Conservation (phyloP, 2,329 filamentous ascomycete genomes). For the Lithohypha guttulata region DNA sequence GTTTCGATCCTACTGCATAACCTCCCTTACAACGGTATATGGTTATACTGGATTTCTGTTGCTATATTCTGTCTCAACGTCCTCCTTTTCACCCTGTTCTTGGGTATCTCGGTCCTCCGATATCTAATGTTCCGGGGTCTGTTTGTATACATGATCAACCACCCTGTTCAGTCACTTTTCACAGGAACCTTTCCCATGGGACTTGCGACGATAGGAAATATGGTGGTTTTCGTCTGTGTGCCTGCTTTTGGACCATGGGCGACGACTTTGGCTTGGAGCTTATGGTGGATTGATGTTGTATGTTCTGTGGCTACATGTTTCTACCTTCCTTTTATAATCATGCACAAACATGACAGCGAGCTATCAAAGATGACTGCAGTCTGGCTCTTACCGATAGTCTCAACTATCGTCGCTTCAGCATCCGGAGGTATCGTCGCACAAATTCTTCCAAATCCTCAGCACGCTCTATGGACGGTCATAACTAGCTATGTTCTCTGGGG, state of each 20-base stretch:
- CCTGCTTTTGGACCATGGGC: constrained; percentile 48
- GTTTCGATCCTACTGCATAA: constrained; percentile 51
- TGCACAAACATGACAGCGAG: constrained; percentile 30
- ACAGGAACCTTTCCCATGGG: constrained; percentile 59
- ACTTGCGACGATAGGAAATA: constrained; percentile 56
- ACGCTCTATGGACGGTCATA: constrained; percentile 53
- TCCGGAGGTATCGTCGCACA: constrained; percentile 53
- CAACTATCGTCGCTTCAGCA: constrained; percentile 54
- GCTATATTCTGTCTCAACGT: constrained; percentile 51
- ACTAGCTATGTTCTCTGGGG: constrained; percentile 59
- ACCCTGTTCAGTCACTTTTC: constrained; percentile 58
- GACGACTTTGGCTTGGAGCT: constrained; percentile 42
- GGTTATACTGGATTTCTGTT: constrained; percentile 49
- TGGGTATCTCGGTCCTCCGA: constrained; percentile 45
- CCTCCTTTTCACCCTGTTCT: constrained; percentile 38
- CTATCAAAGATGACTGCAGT: constrained; percentile 53
- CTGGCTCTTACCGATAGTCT: constrained; percentile 59
- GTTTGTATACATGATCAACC: constrained; percentile 52
- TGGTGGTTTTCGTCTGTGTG: constrained; percentile 50
- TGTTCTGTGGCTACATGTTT: constrained; percentile 43
- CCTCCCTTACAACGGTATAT: constrained; percentile 48
- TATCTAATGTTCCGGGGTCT: constrained; percentile 56
- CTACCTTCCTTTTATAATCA: constrained; percentile 36
- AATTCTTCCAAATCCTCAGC: constrained; percentile 40
- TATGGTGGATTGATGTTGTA: constrained; percentile 48